phyloP scores from a whole-genome alignment of 495 filamentous ascomycete species.

The Aspergillus indologenus region DNA sequence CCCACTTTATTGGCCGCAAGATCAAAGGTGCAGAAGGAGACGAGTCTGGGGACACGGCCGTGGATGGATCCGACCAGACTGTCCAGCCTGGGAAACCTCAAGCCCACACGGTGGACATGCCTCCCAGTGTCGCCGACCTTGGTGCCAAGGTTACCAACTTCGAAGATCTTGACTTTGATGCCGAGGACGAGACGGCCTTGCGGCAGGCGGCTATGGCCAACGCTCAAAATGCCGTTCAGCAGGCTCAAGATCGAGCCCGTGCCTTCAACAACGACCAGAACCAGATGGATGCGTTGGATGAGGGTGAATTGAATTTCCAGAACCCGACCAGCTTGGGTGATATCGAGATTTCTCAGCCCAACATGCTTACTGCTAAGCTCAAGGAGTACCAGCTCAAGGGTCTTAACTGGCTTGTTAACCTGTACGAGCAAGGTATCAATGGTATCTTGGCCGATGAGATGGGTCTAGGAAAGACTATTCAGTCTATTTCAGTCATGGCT shows the following conservation, averaged over 20 bases:
- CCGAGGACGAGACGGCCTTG: slow-evolving; percentile 81
- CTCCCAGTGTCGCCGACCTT: slow-evolving; percentile 54
- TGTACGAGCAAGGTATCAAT: slow-evolving; percentile 99
- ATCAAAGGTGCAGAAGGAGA: slow-evolving; percentile 95
- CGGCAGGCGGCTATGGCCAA: slow-evolving; percentile 87
- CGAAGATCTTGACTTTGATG: slow-evolving; percentile 93
- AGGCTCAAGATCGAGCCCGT: slow-evolving; percentile 88
- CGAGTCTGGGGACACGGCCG: slow-evolving; percentile 72
- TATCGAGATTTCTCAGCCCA: slow-evolving; percentile 90
- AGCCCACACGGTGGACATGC: slow-evolving; percentile 52
- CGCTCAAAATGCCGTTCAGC: slow-evolving; percentile 91
- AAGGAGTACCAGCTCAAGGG: slow-evolving; percentile 99
- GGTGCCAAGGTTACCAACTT: slow-evolving; percentile 81
- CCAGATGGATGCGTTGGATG: slow-evolving; percentile 52
- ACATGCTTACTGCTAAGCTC: slow-evolving; percentile 86
- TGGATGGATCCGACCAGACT: slow-evolving; percentile 53
- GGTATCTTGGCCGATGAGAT: slow-evolving; percentile 98
- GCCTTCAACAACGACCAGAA: slow-evolving; percentile 75
- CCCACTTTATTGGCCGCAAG: slow-evolving; percentile 99
- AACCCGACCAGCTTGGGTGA: slow-evolving; percentile 93
- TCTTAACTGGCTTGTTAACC: slow-evolving; percentile 97
- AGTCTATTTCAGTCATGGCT: slow-evolving; percentile 98
- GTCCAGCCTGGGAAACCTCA: slow-evolving; percentile 42
- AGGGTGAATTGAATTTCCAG: slow-evolving; percentile 99
- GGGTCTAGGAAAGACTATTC: slow-evolving; percentile 98